phyloP scores from a whole-genome alignment of 2,329 filamentous ascomycete species.

The Aureobasidium pullulans region DNA sequence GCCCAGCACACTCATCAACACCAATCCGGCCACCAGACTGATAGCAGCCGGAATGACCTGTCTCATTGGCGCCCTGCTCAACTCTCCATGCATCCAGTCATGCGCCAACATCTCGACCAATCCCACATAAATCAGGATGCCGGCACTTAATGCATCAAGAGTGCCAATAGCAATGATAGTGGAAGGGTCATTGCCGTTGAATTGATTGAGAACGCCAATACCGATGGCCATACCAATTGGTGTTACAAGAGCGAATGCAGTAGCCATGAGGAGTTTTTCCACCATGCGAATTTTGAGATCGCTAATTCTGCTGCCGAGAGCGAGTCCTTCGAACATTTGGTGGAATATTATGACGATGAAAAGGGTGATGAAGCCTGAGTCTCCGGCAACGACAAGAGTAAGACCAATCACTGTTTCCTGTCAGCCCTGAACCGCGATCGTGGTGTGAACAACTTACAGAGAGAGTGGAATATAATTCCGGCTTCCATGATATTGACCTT shows the following conservation, averaged over 20 bases:
- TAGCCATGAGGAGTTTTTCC: constrained; percentile 54
- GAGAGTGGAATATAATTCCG: constrained; percentile 68
- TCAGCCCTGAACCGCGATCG: neutral
- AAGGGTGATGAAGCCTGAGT: constrained; percentile 45
- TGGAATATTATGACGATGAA: constrained; percentile 66
- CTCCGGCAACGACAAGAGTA: constrained; percentile 49
- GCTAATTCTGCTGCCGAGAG: constrained; percentile 64
- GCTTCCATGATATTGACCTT: constrained; percentile 64
- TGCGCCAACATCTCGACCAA: constrained; percentile 72
- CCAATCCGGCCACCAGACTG: constrained; percentile 52
- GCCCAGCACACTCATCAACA: constrained; percentile 63
- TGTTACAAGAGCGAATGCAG: constrained; percentile 61
- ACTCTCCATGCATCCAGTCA: constrained; percentile 55
- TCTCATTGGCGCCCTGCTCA: constrained; percentile 43
- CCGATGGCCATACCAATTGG: constrained; percentile 76
- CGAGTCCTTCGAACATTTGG: constrained; percentile 71
- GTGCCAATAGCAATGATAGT: constrained; percentile 68
- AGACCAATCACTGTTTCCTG: constrained; percentile 51
- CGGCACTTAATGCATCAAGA: constrained; percentile 64
- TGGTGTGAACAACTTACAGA: constrained; percentile 41
- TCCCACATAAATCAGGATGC: constrained; percentile 72
- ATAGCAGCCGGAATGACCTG: constrained; percentile 43
- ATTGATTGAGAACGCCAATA: constrained; percentile 60
- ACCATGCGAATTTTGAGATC: constrained; percentile 40
- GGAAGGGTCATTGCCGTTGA: constrained; percentile 64